Evolutionary conservation across 106 monocot species (phyloP), one percentile per base, ranked within the genome.

Genomic region (Amphibolis antarctica): DNA sequence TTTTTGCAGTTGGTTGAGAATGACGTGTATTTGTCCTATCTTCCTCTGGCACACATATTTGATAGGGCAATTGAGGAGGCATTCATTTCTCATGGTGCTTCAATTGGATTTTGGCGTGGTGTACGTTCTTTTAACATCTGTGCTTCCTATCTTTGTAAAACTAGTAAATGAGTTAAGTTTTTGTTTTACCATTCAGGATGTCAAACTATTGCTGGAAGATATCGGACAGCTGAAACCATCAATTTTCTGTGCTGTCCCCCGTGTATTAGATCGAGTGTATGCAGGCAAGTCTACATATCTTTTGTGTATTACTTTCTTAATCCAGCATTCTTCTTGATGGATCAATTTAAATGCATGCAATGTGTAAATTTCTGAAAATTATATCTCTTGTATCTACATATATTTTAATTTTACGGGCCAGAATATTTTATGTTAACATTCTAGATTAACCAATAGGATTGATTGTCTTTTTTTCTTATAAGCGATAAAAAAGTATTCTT

Each of bases 81-180:
- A 46, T 74, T 96, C 48, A 96, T 96, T 69, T 90, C 71, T 28
- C 64, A 69, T 75, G 96, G 96, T 42, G 86, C 86, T 17, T 86
- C 86, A 28, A 90, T 96, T 71, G 96, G 96, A 72, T 96, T 90
- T 76, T 96, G 94, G 94, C 84, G 78, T 69, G 94, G 94, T 80
- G 94, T 96, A 77, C 76, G 73, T 26, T 24, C 3, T 47, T 29
- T 14, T 18, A 48, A 11, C 44, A 26, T 0, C 36, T 1, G 30
- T 27, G 10, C 19, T 26, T 27, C 44, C 48, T 18, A 1, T 25
- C 20, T 19, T 17, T 28, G 17, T 53, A 52, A n/a, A 13, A 66
- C 14, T 20, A 53, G 3, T 14, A 28, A 15, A 53, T 66, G 17
- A 62, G 7, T 46, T 63, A 18, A 11, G 2, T 62, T 63, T 47